Evolutionary conservation across 1,284 basidiomycete species (phyloP).

Genomic region (Boletus semigastroideus): DNA sequence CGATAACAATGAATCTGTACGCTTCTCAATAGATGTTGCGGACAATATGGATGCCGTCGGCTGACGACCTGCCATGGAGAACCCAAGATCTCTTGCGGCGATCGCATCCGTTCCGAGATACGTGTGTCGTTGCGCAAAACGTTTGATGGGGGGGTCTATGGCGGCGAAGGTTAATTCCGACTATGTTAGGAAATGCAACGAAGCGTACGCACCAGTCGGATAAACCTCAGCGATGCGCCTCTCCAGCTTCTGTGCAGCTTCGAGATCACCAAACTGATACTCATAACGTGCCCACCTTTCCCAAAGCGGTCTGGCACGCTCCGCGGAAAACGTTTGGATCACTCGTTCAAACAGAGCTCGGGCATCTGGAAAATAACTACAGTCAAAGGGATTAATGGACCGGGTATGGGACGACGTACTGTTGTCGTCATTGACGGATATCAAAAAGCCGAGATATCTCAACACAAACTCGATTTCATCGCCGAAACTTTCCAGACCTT

Average conservation of each 20-base stretch:
- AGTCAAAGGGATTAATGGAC: not conserved
- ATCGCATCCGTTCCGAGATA: constrained; percentile 89
- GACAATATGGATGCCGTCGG: constrained; percentile 24
- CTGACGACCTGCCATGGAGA: constrained; percentile 52
- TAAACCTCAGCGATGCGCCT: constrained; percentile 86
- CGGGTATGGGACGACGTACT: constrained; percentile 54
- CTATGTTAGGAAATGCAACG: not conserved
- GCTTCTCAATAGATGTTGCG: constrained; percentile 37
- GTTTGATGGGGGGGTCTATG: constrained; percentile 84
- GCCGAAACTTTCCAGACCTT: constrained; percentile 85
- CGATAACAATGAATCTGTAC: constrained; percentile 50
- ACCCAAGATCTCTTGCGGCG: constrained; percentile 85
- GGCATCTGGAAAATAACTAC: constrained; percentile 62
- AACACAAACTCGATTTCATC: constrained; percentile 86
- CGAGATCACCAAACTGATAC: constrained; percentile 93
- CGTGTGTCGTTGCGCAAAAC: constrained; percentile 88
- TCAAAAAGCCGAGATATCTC: constrained; percentile 89
- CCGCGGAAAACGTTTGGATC: constrained; percentile 76
- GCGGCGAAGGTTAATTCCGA: not conserved
- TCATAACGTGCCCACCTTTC: constrained; percentile 95
- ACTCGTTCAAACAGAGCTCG: constrained; percentile 93
- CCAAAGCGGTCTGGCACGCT: constrained; percentile 86
- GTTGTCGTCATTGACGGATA: constrained; percentile 93
- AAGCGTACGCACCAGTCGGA: constrained; percentile 61
- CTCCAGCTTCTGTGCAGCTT: constrained; percentile 87